phyloP scores from a whole-genome alignment of 352 stramenopile genomes.

The Globisporangium alternatum region DNA sequence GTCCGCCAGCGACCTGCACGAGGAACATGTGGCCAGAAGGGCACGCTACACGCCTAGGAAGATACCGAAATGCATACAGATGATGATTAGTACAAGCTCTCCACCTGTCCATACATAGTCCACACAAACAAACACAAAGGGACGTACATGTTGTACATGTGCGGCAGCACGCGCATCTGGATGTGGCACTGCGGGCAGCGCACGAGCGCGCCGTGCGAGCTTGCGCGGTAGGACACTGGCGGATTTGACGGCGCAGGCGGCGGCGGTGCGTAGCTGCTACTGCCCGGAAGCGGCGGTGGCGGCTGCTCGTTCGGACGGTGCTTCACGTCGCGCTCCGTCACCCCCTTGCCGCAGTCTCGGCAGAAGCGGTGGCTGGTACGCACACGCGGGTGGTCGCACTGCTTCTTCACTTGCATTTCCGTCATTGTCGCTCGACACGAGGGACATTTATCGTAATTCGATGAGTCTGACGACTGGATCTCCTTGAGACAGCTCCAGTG shows the following conservation, averaged over 20 bases:
- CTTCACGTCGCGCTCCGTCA: slow-evolving; percentile 70
- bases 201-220: slow-evolving; percentile 81
- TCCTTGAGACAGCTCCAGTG: slow-evolving; percentile 84
- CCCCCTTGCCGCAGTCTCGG: slow-evolving; percentile 59
- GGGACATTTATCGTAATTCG: slow-evolving; percentile 84
- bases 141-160: slow-evolving; percentile 90
- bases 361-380: slow-evolving; percentile 76
- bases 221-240: slow-evolving; percentile 71
- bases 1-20: slow-evolving; percentile 65
- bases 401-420: slow-evolving; percentile 83
- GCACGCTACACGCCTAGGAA: slow-evolving; percentile 69
- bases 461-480: slow-evolving; percentile 74
- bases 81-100: slow-evolving; percentile 1
- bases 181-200: slow-evolving; percentile 84
- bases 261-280: slow-evolving; percentile 1
- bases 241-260: slow-evolving; percentile 3
- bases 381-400: slow-evolving; percentile 83
- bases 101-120: background rate
- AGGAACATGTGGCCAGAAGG: slow-evolving; percentile 85
- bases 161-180: slow-evolving; percentile 82
- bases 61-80: slow-evolving; percentile 7
- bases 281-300: background rate
- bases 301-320: slow-evolving; percentile 39
- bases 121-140: slow-evolving; percentile 1
- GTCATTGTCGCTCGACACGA: slow-evolving; percentile 72